Evolutionary conservation across 805 yeast species (phyloP).

Genomic region (Barnettozyma californica): DNA sequence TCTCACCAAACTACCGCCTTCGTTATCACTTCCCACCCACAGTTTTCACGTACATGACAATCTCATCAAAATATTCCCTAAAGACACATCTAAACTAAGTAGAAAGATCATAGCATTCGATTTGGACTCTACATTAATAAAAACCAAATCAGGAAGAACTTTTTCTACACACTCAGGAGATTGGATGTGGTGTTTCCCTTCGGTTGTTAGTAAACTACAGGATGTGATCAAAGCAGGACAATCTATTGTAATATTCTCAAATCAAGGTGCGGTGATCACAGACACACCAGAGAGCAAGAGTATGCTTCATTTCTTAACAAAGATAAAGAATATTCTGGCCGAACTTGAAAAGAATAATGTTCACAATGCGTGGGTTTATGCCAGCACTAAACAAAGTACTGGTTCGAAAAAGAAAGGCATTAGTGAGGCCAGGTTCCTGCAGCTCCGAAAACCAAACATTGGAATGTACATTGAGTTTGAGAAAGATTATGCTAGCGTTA

Average conservation of each 20-base stretch:
- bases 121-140: conserved; percentile 73
- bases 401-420: conserved; percentile 10
- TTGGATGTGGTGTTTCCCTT: conserved; percentile 63
- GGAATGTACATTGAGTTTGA: conserved; percentile 71
- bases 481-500: conserved; percentile 29
- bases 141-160: conserved; percentile 54
- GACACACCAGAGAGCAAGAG: conserved; percentile 30
- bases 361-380: conserved; percentile 44
- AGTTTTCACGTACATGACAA: conserved; percentile 31
- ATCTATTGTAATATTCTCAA: conserved; percentile 66
- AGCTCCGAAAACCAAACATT: conserved; percentile 63
- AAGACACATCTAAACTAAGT: not conserved
- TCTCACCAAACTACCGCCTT: not conserved
- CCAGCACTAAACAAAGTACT: conserved; percentile 55
- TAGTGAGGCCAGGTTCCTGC: conserved; percentile 14
- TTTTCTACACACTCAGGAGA: conserved; percentile 59
- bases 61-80: conserved; percentile 39
- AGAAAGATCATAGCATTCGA: conserved; percentile 56
- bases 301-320: conserved; percentile 33
- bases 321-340: conserved; percentile 35
- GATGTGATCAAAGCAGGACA: conserved; percentile 7
- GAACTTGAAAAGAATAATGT: conserved; percentile 26
- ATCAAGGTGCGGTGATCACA: conserved; percentile 70
- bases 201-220: conserved; percentile 13
- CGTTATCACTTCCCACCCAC: not conserved